Evolutionary conservation across 306 rosid species (phyloP).

Genomic region (Carpinus fangiana): DNA sequence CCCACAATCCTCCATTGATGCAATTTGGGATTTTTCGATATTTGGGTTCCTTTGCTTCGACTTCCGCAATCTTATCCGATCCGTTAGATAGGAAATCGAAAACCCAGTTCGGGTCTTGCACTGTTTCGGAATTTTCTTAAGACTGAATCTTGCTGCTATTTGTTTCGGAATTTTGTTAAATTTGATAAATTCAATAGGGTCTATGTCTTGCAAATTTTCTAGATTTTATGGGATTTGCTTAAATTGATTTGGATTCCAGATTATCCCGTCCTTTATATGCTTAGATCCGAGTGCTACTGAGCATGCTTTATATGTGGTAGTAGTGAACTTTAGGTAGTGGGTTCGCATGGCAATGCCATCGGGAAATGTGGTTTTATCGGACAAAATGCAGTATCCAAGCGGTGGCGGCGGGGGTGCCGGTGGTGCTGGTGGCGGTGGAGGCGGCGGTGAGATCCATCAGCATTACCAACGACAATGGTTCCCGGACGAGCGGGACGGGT

Average conservation of each 20-base stretch:
- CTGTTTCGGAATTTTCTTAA: conserved; percentile 6
- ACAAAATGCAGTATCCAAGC: conserved; percentile 75
- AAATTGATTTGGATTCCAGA: conserved; percentile 26
- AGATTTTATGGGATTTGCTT: conserved; percentile 40
- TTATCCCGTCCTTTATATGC: conserved; percentile 16
- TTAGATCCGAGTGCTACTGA: conserved; percentile 44
- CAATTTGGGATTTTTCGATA: neutral
- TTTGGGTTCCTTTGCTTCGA: neutral
- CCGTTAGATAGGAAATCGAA: conserved; percentile 10
- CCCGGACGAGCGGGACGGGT: conserved; percentile 93
- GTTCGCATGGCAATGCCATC: conserved; percentile 95
- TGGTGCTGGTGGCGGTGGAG: conserved; percentile 49
- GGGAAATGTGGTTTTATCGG: conserved; percentile 70
- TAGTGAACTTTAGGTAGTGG: conserved; percentile 36
- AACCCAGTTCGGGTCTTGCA: conserved; percentile 20
- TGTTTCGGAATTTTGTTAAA: conserved; percentile 27
- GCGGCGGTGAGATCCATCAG: conserved; percentile 66
- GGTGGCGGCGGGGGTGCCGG: conserved; percentile 41
- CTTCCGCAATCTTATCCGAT: conserved; percentile 21
- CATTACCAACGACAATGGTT: conserved; percentile 65
- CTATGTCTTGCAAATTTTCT: conserved; percentile 23
- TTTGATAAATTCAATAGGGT: conserved; percentile 16
- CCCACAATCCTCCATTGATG: neutral
- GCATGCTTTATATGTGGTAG: conserved; percentile 52
- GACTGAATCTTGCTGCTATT: conserved; percentile 20